Conservation (phyloP, 2,329 filamentous ascomycete genomes). For the Pseudopyrenochaeta lycopersici region DNA sequence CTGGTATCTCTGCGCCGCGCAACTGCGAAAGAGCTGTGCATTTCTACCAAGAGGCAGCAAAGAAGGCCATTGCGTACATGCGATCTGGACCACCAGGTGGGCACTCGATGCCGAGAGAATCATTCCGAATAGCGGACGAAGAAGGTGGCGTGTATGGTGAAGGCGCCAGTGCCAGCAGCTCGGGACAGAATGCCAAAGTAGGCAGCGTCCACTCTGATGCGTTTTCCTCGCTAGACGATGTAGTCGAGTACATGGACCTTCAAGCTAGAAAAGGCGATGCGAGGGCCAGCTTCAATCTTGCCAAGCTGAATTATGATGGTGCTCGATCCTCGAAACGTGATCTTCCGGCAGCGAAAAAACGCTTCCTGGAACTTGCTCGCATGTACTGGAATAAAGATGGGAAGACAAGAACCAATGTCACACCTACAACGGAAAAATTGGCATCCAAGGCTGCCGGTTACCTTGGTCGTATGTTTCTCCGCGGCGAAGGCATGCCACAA, state of each 20-base stretch:
- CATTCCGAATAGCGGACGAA: slow-evolving; percentile 88
- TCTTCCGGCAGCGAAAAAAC: slow-evolving; percentile 76
- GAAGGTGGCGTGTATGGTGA: slow-evolving; percentile 93
- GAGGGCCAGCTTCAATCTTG: slow-evolving; percentile 85
- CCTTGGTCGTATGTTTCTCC: slow-evolving; percentile 87
- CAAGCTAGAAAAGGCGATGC: slow-evolving; percentile 90
- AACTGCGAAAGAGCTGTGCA: slow-evolving; percentile 85
- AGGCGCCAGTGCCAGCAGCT: slow-evolving; percentile 88
- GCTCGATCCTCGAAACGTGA: slow-evolving; percentile 78
- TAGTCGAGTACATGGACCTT: slow-evolving; percentile 91
- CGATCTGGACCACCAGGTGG: slow-evolving; percentile 91
- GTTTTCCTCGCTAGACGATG: slow-evolving; percentile 88
- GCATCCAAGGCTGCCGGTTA: slow-evolving; percentile 87
- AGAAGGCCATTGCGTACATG: slow-evolving; percentile 90
- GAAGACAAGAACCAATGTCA: slow-evolving; percentile 74
- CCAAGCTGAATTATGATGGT: slow-evolving; percentile 88
- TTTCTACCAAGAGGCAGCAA: slow-evolving; percentile 92
- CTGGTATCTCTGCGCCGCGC: slow-evolving; percentile 83
- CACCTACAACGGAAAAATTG: slow-evolving; percentile 76
- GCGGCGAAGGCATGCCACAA: slow-evolving; percentile 84
- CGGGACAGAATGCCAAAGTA: slow-evolving; percentile 81
- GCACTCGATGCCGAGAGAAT: slow-evolving; percentile 76
- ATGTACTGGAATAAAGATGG: slow-evolving; percentile 85
- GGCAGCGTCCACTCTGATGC: slow-evolving; percentile 78
- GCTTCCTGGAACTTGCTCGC: slow-evolving; percentile 81